Percentiles rank a stretch among this genome's conserved stretches.
Conservation (phyloP, 768 basidiomycete genomes). For the Pleurotus ostreatus region DNA sequence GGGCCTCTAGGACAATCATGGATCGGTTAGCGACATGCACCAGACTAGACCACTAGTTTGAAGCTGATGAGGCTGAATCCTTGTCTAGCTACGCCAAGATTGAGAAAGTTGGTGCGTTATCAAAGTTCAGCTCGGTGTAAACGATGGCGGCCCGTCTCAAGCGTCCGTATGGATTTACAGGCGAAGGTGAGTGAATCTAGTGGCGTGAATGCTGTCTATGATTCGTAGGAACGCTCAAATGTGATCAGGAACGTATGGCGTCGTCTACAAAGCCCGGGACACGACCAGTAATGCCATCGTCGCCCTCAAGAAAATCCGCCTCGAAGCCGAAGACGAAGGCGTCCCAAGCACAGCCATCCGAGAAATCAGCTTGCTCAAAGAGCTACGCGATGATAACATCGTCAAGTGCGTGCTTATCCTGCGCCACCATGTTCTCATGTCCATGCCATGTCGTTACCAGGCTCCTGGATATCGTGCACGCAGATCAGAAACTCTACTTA, state of each 20-base stretch:
- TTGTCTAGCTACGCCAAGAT: conserved; percentile 85
- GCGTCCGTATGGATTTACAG: conserved; percentile 22
- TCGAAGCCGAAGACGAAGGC: conserved; percentile 98
- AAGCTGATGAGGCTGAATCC: conserved; percentile 14
- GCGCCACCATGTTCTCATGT: conserved; percentile 1
- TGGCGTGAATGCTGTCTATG: no score
- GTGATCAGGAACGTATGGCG: conserved; percentile 87
- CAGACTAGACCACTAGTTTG: conserved; percentile 11
- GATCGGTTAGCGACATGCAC: conserved; percentile 35
- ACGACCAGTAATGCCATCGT: conserved; percentile 76
- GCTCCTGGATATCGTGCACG: conserved; percentile 93
- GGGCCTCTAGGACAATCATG: conserved; percentile 22
- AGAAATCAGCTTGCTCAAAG: conserved; percentile 96
- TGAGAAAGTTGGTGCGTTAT: conserved; percentile 92
- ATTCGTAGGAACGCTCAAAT: conserved; percentile 1
- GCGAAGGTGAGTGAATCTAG: conserved; percentile 40
- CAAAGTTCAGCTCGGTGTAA: background rate
- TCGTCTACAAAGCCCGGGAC: conserved; percentile 96
- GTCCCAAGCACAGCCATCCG: conserved; percentile 97
- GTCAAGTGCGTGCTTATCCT: conserved; percentile 59
- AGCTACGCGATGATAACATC: conserved; percentile 93
- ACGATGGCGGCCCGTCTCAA: background rate
- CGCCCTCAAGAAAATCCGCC: conserved; percentile 96
- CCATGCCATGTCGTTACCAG: conserved; percentile 34
- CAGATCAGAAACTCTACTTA: conserved; percentile 94